These are phyloP conservation scores for Termitomyces sp. DNA, from an alignment of 768 basidiomycete genomes.

Conservation along the genomic window DNA sequence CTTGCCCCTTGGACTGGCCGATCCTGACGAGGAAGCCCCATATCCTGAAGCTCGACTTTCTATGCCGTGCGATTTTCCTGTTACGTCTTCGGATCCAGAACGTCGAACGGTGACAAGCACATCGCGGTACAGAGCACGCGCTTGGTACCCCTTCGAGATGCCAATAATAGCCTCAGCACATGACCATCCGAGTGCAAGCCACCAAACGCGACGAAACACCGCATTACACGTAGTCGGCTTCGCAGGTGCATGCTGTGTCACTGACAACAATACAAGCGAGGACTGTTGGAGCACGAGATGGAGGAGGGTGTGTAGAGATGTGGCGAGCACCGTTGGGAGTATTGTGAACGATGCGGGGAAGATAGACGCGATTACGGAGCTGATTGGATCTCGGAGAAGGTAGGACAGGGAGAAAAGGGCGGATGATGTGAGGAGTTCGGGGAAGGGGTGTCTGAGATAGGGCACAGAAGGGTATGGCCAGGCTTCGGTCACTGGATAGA, in stretches of 20 bases:
- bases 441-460: conserved; percentile 55
- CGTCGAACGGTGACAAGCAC: conserved; percentile 44
- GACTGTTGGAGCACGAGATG: conserved; percentile 50
- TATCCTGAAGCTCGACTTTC: background rate
- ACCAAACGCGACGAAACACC: conserved; percentile 68
- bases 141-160: conserved; percentile 66
- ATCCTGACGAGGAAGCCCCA: background rate
- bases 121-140: conserved; percentile 60
- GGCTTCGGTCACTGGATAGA: conserved; percentile 34
- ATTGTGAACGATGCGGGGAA: conserved; percentile 17
- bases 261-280: conserved; percentile 45
- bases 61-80: background rate
- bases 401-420: conserved; percentile 59
- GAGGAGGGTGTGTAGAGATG: conserved; percentile 41
- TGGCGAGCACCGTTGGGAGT: conserved; percentile 28
- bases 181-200: conserved; percentile 74
- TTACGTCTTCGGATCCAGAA: background rate
- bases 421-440: conserved; percentile 56
- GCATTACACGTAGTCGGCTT: conserved; percentile 48
- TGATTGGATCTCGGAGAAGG: conserved; percentile 44
- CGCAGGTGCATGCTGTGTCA: conserved; percentile 36
- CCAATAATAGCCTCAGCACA: conserved; percentile 60
- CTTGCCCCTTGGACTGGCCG: background rate
- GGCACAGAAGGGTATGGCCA: conserved; percentile 36
- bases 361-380: conserved; percentile 24